phyloP scores from a whole-genome alignment of 768 basidiomycete genomes.

The Ephemerocybe angulata region DNA sequence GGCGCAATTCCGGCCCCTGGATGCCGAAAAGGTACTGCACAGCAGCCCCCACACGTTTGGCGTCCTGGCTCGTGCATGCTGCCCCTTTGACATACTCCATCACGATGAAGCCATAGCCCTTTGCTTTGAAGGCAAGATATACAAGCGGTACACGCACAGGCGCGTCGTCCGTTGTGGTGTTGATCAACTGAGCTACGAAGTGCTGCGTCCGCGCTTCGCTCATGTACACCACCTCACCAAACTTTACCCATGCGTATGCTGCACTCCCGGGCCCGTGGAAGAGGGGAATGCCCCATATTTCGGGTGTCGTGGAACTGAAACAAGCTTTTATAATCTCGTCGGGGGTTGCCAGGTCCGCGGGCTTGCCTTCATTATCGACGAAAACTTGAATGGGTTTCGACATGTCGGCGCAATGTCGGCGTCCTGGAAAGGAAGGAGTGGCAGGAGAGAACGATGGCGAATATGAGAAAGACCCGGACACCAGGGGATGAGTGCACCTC shows the following conservation, averaged over 20 bases:
- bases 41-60: constrained; percentile 5
- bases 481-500: too few relatives aligned
- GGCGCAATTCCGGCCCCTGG: constrained; percentile 3
- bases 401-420: too few relatives aligned
- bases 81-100: constrained; percentile 14
- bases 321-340: neutral
- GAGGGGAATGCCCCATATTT: neutral
- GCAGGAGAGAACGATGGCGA: too few relatives aligned
- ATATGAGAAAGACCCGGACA: too few relatives aligned
- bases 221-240: neutral
- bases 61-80: constrained; percentile 7
- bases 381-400: neutral
- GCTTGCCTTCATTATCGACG: constrained; percentile 2
- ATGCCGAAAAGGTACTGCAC: constrained; percentile 14
- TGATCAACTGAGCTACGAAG: neutral
- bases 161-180: neutral
- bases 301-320: neutral
- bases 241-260: constrained; percentile 3
- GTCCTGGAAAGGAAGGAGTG: too few relatives aligned
- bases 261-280: neutral
- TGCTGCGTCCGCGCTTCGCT: constrained; percentile 1
- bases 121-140: constrained; percentile 4
- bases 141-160: constrained; percentile 11
- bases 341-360: neutral
- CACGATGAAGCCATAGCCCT: constrained; percentile 13